These are phyloP conservation scores for Linum lewisii DNA, from an alignment of 345 rosid genomes.

Conservation along the genomic window DNA sequence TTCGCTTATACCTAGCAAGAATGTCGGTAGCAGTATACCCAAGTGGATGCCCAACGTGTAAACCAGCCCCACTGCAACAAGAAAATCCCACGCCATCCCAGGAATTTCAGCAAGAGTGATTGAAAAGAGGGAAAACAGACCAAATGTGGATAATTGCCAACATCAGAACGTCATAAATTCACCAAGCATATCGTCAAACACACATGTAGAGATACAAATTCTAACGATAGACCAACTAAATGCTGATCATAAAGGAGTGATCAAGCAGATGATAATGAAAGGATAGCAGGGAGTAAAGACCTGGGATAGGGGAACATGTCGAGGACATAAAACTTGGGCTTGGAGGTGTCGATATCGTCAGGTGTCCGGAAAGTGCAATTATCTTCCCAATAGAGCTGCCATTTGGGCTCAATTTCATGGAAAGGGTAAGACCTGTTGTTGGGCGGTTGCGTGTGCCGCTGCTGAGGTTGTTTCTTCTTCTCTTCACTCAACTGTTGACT, in stretches of 20 bases:
- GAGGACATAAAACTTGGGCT: constrained; percentile 89
- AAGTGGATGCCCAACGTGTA: constrained; percentile 94
- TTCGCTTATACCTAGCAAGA: constrained; percentile 69
- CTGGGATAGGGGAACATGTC: constrained; percentile 99
- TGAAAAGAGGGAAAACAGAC: background rate
- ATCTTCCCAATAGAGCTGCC: constrained; percentile 83
- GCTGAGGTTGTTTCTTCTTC: constrained; percentile 12
- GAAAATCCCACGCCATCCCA: background rate
- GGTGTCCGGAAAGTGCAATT: constrained; percentile 75
- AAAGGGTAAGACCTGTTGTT: constrained; percentile 76
- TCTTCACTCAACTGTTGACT: constrained; percentile 17
- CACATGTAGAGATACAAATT: background rate
- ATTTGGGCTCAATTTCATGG: constrained; percentile 83
- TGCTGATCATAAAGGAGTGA: background rate
- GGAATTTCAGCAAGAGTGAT: background rate
- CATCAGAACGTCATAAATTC: background rate
- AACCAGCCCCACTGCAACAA: constrained; percentile 79
- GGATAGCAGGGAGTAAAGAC: constrained; percentile 19
- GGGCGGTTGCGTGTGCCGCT: constrained; percentile 16
- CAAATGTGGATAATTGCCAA: too few species aligned
- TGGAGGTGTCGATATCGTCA: constrained; percentile 66
- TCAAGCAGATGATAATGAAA: background rate
- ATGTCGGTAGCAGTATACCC: constrained; percentile 96
- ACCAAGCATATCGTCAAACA: background rate
- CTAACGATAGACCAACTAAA: background rate